Percentiles rank a stretch among this genome's conserved stretches.
phyloP scores from a whole-genome alignment of 2,329 filamentous ascomycete genomes.

The Paecilomyces fulvus region DNA sequence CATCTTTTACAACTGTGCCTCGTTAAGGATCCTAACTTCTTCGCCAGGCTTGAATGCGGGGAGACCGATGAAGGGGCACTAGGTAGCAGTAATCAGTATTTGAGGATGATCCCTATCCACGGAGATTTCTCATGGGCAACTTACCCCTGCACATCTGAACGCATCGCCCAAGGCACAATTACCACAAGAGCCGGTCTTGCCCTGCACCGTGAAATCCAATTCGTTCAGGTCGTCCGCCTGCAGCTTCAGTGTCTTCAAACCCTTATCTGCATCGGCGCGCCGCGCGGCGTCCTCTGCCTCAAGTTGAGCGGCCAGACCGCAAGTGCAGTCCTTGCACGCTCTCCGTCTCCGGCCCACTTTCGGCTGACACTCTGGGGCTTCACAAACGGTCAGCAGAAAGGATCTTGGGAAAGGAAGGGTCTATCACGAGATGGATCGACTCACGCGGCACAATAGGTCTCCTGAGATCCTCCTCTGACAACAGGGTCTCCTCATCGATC shows the following conservation, averaged over 20 bases:
- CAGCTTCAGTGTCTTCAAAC: conserved; percentile 51
- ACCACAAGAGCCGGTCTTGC: conserved; percentile 89
- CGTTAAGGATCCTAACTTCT: conserved; percentile 80
- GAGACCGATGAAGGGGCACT: conserved; percentile 76
- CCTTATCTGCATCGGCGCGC: conserved; percentile 55
- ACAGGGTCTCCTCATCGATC: conserved; percentile 81
- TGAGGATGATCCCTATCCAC: not conserved
- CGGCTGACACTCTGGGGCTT: conserved; percentile 78
- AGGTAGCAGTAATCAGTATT: conserved; percentile 7
- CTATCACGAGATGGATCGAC: conserved; percentile 27
- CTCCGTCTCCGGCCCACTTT: conserved; percentile 81
- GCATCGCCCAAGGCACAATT: conserved; percentile 93
- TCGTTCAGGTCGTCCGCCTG: conserved; percentile 73
- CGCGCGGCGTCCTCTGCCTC: conserved; percentile 73
- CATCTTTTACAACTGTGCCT: conserved; percentile 26
- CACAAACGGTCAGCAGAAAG: conserved; percentile 7
- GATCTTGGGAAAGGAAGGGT: conserved; percentile 1
- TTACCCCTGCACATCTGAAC: conserved; percentile 56
- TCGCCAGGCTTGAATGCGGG: conserved; percentile 96
- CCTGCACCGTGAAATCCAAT: conserved; percentile 94
- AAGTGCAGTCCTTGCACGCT: conserved; percentile 97
- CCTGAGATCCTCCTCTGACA: conserved; percentile 77
- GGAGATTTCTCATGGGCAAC: not conserved
- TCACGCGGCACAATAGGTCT: conserved; percentile 71
- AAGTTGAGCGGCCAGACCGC: conserved; percentile 76